Evolutionary conservation across 169 alveolate species (phyloP).

Genomic region (Plasmodium berghei): DNA sequence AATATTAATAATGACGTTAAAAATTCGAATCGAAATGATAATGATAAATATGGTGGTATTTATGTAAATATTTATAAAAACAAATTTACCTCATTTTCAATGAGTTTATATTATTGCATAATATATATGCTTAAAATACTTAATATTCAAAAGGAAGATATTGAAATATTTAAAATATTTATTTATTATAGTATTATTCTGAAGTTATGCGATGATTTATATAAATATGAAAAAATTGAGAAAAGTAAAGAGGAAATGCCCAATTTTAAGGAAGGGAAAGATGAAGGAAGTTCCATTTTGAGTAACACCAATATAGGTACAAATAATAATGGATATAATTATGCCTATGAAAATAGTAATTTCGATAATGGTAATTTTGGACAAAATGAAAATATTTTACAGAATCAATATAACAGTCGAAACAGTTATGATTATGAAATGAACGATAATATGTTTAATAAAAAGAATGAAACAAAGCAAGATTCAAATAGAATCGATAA

Average conservation of each 20-base stretch:
- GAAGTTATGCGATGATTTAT: slow-evolving; percentile 65
- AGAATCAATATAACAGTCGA: no score
- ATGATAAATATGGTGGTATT: slow-evolving; percentile 65
- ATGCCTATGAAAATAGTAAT: not conserved
- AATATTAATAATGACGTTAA: not conserved
- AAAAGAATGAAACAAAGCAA: slow-evolving; percentile 1
- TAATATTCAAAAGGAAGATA: slow-evolving; percentile 62
- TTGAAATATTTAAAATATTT: slow-evolving; percentile 68
- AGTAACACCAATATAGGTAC: no score
- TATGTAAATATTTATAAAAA: slow-evolving; percentile 66
- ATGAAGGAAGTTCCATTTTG: not conserved
- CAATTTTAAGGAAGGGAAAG: not conserved
- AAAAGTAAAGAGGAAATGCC: slow-evolving; percentile 2
- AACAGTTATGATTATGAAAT: not conserved
- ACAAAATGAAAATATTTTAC: not conserved
- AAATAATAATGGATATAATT: not conserved
- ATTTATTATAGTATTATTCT: slow-evolving; percentile 69
- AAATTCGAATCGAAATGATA: slow-evolving; percentile 1
- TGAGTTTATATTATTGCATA: slow-evolving; percentile 67
- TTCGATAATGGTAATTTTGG: not conserved
- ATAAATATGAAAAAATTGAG: slow-evolving; percentile 9
- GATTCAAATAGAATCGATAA: slow-evolving; percentile 25
- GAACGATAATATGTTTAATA: not conserved
- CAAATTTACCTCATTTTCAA: slow-evolving; percentile 71
- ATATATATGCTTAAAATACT: slow-evolving; percentile 50